These are phyloP conservation scores for Pterocarpus santalinus DNA, from an alignment of 306 rosid species.

Conservation along the genomic window DNA sequence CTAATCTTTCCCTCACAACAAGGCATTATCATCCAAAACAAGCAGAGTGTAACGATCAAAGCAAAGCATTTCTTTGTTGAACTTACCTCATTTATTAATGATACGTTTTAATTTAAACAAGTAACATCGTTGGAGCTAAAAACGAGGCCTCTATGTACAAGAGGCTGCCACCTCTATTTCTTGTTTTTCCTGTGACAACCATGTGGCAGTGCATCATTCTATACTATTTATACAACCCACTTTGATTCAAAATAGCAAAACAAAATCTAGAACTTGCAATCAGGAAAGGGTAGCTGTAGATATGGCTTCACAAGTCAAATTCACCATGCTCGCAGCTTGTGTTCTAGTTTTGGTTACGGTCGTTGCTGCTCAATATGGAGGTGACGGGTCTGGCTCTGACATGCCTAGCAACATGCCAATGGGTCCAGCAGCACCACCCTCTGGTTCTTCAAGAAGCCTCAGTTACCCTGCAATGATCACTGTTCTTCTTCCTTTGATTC, in stretches of 20 bases:
- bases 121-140: conserved; percentile 14
- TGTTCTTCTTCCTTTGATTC: conserved; percentile 47
- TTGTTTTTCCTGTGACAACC: conserved; percentile 3
- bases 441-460: conserved; percentile 39
- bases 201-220: conserved; percentile 23
- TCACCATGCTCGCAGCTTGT: conserved; percentile 51
- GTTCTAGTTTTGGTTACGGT: conserved; percentile 49
- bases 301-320: conserved; percentile 52
- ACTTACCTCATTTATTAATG: background rate
- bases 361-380: conserved; percentile 55
- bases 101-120: conserved; percentile 18
- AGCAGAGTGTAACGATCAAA: conserved; percentile 38
- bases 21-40: background rate
- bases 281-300: background rate
- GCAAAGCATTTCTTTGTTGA: conserved; percentile 31
- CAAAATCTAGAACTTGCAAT: conserved; percentile 8
- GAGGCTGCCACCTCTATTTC: background rate
- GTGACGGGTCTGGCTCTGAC: background rate
- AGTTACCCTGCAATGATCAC: conserved; percentile 47
- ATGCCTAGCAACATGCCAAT: conserved; percentile 41
- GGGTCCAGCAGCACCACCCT: conserved; percentile 42
- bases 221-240: conserved; percentile 38
- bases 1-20: background rate
- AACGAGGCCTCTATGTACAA: conserved; percentile 25
- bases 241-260: conserved; percentile 33